phyloP scores from a whole-genome alignment of 2,329 filamentous ascomycete species.

The Fusarium sp. region DNA sequence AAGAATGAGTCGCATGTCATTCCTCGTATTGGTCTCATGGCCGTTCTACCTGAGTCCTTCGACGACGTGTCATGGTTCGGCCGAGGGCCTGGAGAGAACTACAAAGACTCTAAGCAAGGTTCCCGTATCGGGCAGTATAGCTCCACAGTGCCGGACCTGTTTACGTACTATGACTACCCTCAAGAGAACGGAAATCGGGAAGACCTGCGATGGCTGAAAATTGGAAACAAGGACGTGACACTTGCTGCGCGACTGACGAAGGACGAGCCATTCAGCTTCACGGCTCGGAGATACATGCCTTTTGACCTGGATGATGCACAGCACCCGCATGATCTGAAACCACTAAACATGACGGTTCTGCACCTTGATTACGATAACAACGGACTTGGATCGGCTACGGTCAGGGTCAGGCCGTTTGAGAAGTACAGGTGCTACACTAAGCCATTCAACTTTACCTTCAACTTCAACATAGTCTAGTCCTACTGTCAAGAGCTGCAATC shows the following conservation, averaged over 20 bases:
- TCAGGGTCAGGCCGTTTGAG: constrained; percentile 17
- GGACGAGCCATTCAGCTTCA: constrained; percentile 13
- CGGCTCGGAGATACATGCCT: constrained; percentile 12
- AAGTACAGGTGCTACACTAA: constrained; percentile 15
- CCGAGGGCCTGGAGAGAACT: constrained; percentile 14
- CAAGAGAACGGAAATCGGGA: constrained; percentile 24
- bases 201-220: constrained; percentile 8
- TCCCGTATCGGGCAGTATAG: constrained; percentile 2
- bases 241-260: background rate
- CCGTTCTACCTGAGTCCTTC: background rate
- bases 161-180: constrained; percentile 22
- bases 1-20: constrained; percentile 8
- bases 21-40: constrained; percentile 14
- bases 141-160: background rate
- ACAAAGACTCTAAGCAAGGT: constrained; percentile 24
- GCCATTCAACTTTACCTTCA: constrained; percentile 15
- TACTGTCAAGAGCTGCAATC: accelerated
- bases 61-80: constrained; percentile 18
- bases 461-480: constrained; percentile 5
- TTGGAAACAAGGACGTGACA: background rate
- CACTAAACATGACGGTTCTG: constrained; percentile 10
- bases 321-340: constrained; percentile 19
- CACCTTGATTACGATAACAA: constrained; percentile 27
- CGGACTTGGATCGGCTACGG: constrained; percentile 10
- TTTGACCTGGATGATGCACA: constrained; percentile 14